These are phyloP conservation scores for Vitis cinerea DNA, from an alignment of 164 flowering plant species.

Conservation along the genomic window DNA sequence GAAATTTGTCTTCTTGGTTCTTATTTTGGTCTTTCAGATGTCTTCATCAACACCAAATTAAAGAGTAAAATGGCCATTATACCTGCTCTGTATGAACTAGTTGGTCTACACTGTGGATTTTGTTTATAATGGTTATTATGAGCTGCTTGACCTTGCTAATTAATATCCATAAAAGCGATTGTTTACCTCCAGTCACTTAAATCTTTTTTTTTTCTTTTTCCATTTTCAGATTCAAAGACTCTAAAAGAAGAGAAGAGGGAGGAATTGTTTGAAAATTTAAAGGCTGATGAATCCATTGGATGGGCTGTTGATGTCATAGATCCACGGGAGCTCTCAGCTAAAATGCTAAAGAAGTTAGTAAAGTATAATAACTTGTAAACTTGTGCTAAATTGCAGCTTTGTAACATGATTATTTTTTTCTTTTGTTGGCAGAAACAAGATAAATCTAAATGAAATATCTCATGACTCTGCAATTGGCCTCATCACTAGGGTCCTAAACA, in stretches of 20 bases:
- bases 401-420: neutral
- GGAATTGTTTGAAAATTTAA: slow-evolving; percentile 76
- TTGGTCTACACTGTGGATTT: neutral
- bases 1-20: neutral
- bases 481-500: slow-evolving; percentile 52
- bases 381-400: neutral
- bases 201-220: neutral
- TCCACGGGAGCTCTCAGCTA: slow-evolving; percentile 88
- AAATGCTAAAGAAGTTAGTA: slow-evolving; percentile 84
- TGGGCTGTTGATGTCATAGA: slow-evolving; percentile 96
- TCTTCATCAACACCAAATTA: neutral
- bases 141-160: neutral
- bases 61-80: neutral
- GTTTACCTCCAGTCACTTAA: neutral
- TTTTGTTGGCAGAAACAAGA: slow-evolving; percentile 57
- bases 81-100: neutral
- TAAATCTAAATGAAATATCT: slow-evolving; percentile 88
- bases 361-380: neutral
- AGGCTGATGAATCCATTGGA: slow-evolving; percentile 71
- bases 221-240: slow-evolving; percentile 79
- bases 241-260: slow-evolving; percentile 95
- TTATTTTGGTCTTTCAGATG: neutral
- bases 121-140: neutral
- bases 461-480: slow-evolving; percentile 94
- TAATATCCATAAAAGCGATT: neutral